Evolutionary conservation across 768 basidiomycete genomes (phyloP).

Genomic region (Psilocybe subaeruginosa): DNA sequence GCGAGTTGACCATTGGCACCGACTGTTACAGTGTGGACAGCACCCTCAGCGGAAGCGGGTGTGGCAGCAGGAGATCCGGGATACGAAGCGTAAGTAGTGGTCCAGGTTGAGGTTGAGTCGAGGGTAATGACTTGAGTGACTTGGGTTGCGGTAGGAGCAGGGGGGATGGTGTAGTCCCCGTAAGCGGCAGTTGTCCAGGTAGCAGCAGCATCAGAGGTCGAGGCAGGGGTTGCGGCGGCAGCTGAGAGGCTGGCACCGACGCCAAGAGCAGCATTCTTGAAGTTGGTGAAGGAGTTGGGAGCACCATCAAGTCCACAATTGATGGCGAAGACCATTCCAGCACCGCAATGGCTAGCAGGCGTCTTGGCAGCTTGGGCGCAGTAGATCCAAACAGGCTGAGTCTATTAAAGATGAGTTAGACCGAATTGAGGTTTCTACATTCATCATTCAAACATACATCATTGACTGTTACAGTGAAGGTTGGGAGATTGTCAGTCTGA

Average conservation of each 20-base stretch:
- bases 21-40: slow-evolving; percentile 56
- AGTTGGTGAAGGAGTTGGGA: slow-evolving; percentile 62
- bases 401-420: slow-evolving; percentile 32
- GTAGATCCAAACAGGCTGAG: slow-evolving; percentile 61
- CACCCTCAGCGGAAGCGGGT: slow-evolving; percentile 47
- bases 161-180: slow-evolving; percentile 53
- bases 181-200: slow-evolving; percentile 48
- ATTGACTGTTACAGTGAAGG: slow-evolving; percentile 53
- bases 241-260: slow-evolving; percentile 53
- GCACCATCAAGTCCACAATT: slow-evolving; percentile 59
- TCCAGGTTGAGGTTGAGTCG: slow-evolving; percentile 44
- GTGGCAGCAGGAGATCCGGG: slow-evolving; percentile 57
- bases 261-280: slow-evolving; percentile 59
- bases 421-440: neutral
- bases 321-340: slow-evolving; percentile 70
- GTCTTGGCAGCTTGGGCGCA: slow-evolving; percentile 56
- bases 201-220: slow-evolving; percentile 24
- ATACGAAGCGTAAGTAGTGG: slow-evolving; percentile 60
- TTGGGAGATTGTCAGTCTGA: slow-evolving; percentile 49
- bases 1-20: slow-evolving; percentile 50
- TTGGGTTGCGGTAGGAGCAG: slow-evolving; percentile 42
- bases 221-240: slow-evolving; percentile 38
- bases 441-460: slow-evolving; percentile 32
- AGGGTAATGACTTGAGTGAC: slow-evolving; percentile 55
- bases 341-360: slow-evolving; percentile 58